Evolutionary conservation across 768 basidiomycete genomes (phyloP).

Genomic region (Infundibulicybe gibba): DNA sequence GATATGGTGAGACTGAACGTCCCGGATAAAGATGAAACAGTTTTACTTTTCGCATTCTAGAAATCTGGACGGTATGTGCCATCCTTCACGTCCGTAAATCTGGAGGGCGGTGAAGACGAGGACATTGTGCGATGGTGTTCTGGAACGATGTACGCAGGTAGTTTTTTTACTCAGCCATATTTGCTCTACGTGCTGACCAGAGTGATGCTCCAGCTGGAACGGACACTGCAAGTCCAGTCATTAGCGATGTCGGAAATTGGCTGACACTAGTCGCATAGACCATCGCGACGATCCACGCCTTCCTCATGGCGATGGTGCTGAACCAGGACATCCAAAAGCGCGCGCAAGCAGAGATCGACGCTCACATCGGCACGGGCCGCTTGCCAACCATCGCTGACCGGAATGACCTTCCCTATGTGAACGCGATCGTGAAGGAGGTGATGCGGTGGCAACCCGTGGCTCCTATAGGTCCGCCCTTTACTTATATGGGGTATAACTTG

Average conservation of each 20-base stretch:
- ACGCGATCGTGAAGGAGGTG: conserved; percentile 11
- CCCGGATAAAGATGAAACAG: not conserved
- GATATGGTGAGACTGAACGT: conserved; percentile 23
- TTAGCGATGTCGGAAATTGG: not conserved
- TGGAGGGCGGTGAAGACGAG: no score
- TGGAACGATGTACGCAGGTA: no score
- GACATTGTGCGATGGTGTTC: no score
- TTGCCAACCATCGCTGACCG: conserved; percentile 12
- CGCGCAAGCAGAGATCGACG: conserved; percentile 9
- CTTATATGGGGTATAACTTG: not conserved
- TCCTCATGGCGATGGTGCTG: conserved; percentile 11
- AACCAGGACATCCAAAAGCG: conserved; percentile 17
- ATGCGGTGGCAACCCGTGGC: conserved; percentile 11
- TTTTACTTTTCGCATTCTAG: no score
- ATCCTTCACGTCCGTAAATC: no score
- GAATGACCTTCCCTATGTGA: conserved; percentile 9
- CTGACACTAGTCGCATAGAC: not conserved
- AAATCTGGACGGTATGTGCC: no score
- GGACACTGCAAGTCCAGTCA: not conserved
- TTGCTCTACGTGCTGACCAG: no score
- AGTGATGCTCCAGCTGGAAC: not conserved
- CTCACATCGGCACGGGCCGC: conserved; percentile 11
- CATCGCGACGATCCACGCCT: not conserved
- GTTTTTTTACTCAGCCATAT: no score
- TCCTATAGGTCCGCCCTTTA: conserved; percentile 1